These are phyloP conservation scores for Geotrichum phurueaensis DNA, from an alignment of 1,139 yeast genomes.

Conservation along the genomic window DNA sequence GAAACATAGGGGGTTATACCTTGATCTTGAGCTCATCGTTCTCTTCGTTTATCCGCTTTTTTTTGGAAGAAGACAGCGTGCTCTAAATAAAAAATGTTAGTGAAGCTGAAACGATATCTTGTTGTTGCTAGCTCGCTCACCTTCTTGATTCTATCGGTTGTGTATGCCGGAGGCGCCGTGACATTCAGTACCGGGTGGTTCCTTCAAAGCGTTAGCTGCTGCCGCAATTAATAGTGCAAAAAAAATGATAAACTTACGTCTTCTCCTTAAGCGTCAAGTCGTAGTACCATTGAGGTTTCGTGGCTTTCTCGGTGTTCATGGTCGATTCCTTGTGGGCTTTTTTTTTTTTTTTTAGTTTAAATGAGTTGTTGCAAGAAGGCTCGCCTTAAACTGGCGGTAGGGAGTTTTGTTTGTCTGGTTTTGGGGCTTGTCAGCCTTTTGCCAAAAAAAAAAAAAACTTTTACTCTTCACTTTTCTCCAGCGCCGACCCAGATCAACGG, in stretches of 20 bases:
- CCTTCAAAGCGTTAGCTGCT: background rate
- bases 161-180: slow-evolving; percentile 21
- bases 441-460: background rate
- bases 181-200: slow-evolving; percentile 15
- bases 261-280: slow-evolving; percentile 25
- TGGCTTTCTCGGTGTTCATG: background rate
- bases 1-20: slow-evolving; percentile 1
- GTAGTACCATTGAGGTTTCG: slow-evolving; percentile 29
- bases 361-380: background rate
- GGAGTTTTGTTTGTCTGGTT: background rate
- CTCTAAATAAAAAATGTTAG: slow-evolving; percentile 9
- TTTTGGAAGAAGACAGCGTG: slow-evolving; percentile 7
- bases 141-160: slow-evolving; percentile 15
- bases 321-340: background rate
- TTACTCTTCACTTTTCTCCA: background rate
- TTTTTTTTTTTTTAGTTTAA: background rate
- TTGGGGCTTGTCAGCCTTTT: background rate
- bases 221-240: background rate
- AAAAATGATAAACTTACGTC: slow-evolving; percentile 19
- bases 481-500: background rate
- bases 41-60: slow-evolving; percentile 17
- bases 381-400: background rate
- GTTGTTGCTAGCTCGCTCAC: slow-evolving; percentile 1
- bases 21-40: slow-evolving; percentile 32
- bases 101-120: background rate